A percentile compares a stretch with the other conserved stretches of the same genome.
phyloP scores from a whole-genome alignment of 2,329 filamentous ascomycete species.

The Diaporthe aspalathi region DNA sequence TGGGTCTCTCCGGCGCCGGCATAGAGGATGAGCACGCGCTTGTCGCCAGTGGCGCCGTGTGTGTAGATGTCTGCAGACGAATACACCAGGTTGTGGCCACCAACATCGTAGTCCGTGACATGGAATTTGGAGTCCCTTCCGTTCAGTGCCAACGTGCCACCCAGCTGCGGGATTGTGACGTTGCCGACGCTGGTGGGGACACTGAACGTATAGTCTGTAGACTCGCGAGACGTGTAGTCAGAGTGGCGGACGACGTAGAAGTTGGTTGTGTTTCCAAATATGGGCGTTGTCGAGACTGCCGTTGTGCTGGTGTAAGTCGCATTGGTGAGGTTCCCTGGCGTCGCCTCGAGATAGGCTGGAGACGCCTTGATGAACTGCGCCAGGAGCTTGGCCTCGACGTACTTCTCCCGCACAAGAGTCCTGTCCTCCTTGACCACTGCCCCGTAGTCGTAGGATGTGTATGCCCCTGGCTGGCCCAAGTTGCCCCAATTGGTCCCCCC shows the following conservation, averaged over 20 bases:
- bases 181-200: conserved; percentile 69
- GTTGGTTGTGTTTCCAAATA: conserved; percentile 63
- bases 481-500: conserved; percentile 91
- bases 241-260: conserved; percentile 78
- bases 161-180: conserved; percentile 69
- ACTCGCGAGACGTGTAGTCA: conserved; percentile 68
- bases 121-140: conserved; percentile 76
- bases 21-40: conserved; percentile 73
- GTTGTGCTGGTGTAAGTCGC: conserved; percentile 64
- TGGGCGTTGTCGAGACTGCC: conserved; percentile 70
- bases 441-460: conserved; percentile 69
- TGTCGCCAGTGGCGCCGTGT: conserved; percentile 71
- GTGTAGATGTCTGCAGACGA: conserved; percentile 78
- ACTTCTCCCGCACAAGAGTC: conserved; percentile 77
- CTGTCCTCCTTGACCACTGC: conserved; percentile 76
- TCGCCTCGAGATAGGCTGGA: conserved; percentile 73
- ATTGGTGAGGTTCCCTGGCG: conserved; percentile 60
- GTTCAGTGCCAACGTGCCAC: conserved; percentile 66
- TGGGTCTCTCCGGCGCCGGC: conserved; percentile 71
- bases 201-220: conserved; percentile 72
- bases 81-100: conserved; percentile 70
- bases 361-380: conserved; percentile 81
- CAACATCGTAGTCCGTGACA: conserved; percentile 74
- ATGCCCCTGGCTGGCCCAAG: conserved; percentile 74
- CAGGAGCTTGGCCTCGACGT: conserved; percentile 81